Evolutionary conservation across 495 filamentous ascomycete species (phyloP), one percentile per base, ranked within the genome.

Genomic region (Glonium stellatum): DNA sequence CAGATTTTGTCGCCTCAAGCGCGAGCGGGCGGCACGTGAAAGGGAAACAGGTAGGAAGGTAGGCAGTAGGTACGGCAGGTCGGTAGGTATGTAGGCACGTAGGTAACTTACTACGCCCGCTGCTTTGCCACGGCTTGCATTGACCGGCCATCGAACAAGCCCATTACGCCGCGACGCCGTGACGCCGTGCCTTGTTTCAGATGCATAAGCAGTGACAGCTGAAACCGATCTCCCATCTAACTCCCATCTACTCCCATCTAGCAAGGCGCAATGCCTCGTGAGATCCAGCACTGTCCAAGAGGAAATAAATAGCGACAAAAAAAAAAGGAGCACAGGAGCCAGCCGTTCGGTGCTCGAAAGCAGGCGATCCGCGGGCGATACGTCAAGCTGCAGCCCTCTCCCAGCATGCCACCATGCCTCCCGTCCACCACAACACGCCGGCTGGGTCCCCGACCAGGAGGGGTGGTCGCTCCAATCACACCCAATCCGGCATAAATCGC

Each of bases 21-120:
- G 58, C 42, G 54, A 47, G 52, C 42, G 57, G 37, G 54, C 62
- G 12, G 54, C 57, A 60, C 57, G 57, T 65, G 52, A 15, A 35
- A 5, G 3, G 21, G 21, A n/a, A 4, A 21, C n/a, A n/a, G n/a
- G n/a, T n/a, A n/a, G n/a, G n/a, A n/a, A n/a, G n/a, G n/a, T n/a
- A n/a, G n/a, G n/a, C n/a, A n/a, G n/a, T n/a, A 50, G 36, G 36
- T 15, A 39, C 36, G 8, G 36, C 36, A 39, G 15, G 15, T 39
- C 36, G 8, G 36, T 15, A 39, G 36, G 8, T 39, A 39, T 8
- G 36, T 8, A 15, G 15, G 36, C 8, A 15, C 36, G 15, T 39
- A 15, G 15, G 8, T 39, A 39, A 8, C n/a, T n/a, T n/a, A n/a
- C n/a, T n/a, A n/a, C n/a, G n/a, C n/a, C n/a, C n/a, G n/a, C n/a